Percentiles rank a stretch among this genome's conserved stretches.
Conservation (phyloP, 129 eudicot genomes). For the Ambrosia artemisiifolia region DNA sequence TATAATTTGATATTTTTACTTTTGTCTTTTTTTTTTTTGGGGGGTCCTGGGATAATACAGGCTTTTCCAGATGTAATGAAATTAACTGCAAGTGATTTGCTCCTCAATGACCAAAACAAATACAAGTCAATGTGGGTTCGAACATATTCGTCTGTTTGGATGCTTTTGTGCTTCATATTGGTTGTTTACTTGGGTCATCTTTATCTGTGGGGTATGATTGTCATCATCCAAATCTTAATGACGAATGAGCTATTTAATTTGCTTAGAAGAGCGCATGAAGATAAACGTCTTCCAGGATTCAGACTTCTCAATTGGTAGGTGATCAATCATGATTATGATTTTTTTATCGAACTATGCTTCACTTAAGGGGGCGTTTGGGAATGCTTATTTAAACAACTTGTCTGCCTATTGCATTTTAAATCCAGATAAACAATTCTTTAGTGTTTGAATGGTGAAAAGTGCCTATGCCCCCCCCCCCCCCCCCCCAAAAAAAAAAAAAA, state of each 20-base stretch:
- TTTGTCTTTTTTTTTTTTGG: neutral
- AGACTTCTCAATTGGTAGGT: conserved; percentile 71
- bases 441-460: neutral
- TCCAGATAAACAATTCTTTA: neutral
- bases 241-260: conserved; percentile 66
- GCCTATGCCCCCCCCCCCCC: too few relatives aligned
- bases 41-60: conserved; percentile 31
- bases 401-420: neutral
- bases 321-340: neutral
- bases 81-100: conserved; percentile 48
- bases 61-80: conserved; percentile 43
- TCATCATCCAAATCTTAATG: conserved; percentile 72
- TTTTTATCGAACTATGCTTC: neutral
- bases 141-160: conserved; percentile 69
- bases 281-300: conserved; percentile 74
- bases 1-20: neutral
- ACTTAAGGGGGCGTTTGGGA: neutral
- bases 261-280: conserved; percentile 72
- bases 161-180: conserved; percentile 47
- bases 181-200: conserved; percentile 80
- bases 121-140: conserved; percentile 74
- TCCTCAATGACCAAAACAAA: conserved; percentile 58
- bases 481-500: too few relatives aligned
- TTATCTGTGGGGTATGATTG: conserved; percentile 70
- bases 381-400: neutral